Base-by-base conservation (phyloP, 345 rosid genomes). In the Diplotaxis tenuifolia region DNA sequence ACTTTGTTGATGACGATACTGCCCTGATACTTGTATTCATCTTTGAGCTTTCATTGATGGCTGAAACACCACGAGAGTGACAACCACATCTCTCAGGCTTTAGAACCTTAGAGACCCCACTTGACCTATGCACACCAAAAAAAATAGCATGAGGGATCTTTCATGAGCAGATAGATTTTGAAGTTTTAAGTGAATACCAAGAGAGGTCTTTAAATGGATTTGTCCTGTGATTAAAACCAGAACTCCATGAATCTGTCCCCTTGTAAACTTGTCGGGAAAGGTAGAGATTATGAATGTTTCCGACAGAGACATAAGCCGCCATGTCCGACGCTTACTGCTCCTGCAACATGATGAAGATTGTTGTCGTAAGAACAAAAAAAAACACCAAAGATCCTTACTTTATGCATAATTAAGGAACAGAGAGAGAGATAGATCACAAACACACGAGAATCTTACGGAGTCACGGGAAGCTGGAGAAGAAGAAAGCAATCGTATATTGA, bases 291-390 rank as follows among this genome's bases (percentile, higher is more conserved):
- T 56, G 78, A 14, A 79, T 63, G 65, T 71, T 80, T 25, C 82
- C 81, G 32, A 83, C 78, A 38, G 90, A 88, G 72, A 88, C 65
- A 80, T 76, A 67, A 62, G 86, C 77, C 54, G 87, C 78, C 93
- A 87, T 88, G 62, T 67, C 75, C 27, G 65, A 75, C 72, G 70
- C 60, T 68, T 75, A 83, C 56, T 77, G 60, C 63, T 78, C 82
- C 68, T 70, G 28, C 70, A 45, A 75, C 40, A 65, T 15, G 15
- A 45, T 42, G 25, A 28, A 38, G 54, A 7, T 19, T 56, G 11
- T 49, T 32, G 55, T 59, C 11, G 56, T 25, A 15, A 74, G 38
- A 23, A 60, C 50, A 61, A 32, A 42, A 34, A 9, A 68, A 69
- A 69, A 20, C 42, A 34, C 3, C 5, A 61, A 64, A 16, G 55